These are phyloP conservation scores for Zizania latifolia DNA, from an alignment of 176 grass and related monocot genomes.

Conservation along the genomic window DNA sequence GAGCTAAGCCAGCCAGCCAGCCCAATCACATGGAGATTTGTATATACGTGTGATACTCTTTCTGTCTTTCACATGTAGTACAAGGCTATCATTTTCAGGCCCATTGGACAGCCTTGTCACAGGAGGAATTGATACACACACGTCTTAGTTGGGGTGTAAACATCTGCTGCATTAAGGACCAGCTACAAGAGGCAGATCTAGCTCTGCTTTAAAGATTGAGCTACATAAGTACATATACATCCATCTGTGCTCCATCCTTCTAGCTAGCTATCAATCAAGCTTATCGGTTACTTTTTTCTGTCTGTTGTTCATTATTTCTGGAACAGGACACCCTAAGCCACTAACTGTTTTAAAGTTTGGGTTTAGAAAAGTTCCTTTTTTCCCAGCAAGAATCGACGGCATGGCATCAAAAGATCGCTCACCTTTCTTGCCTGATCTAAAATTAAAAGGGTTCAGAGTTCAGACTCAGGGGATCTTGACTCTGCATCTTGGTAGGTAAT, in stretches of 20 bases:
- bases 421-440: not conserved
- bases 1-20: not conserved
- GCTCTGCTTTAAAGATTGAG: not conserved
- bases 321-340: not conserved
- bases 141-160: constrained; percentile 5
- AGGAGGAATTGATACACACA: not conserved
- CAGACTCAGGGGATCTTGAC: not conserved
- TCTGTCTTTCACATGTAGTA: no score
- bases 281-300: not conserved
- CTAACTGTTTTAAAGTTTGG: not conserved
- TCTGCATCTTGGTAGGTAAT: not conserved
- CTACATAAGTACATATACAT: not conserved
- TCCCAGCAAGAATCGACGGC: not conserved
- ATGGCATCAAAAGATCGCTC: not conserved
- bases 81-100: constrained; percentile 2
- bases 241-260: not conserved
- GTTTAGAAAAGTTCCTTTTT: not conserved
- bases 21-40: not conserved
- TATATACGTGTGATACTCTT: not conserved
- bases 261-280: not conserved
- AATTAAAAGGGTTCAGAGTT: not conserved
- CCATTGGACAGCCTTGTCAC: not conserved
- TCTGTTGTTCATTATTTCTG: not conserved
- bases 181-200: not conserved
- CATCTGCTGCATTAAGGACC: constrained; percentile 3